A percentile compares a stretch with the other conserved stretches of the same genome.
phyloP scores from a whole-genome alignment of 768 basidiomycete species.

The Amanita inopinata region DNA sequence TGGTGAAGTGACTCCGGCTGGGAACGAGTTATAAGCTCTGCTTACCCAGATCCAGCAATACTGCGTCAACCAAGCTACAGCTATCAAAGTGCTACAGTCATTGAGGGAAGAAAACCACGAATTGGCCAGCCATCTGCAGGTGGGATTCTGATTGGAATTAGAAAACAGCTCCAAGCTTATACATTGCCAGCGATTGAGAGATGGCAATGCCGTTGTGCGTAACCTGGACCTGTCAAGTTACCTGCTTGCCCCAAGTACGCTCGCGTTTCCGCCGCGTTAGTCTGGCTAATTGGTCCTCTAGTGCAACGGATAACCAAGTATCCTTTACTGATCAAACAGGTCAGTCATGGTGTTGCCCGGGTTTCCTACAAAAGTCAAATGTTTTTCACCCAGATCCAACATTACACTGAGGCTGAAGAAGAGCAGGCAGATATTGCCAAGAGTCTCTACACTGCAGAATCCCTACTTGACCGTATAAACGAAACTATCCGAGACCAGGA shows the following conservation, averaged over 20 bases:
- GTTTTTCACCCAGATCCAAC: slow-evolving; percentile 44
- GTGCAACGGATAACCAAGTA: slow-evolving; percentile 97
- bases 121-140: slow-evolving; percentile 59
- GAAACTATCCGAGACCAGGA: slow-evolving; percentile 84
- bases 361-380: not conserved
- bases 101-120: slow-evolving; percentile 59
- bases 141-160: slow-evolving; percentile 24
- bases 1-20: slow-evolving; percentile 33
- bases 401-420: slow-evolving; percentile 62
- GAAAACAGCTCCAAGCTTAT: not conserved
- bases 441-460: slow-evolving; percentile 58
- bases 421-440: slow-evolving; percentile 47
- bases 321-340: slow-evolving; percentile 80
- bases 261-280: not conserved
- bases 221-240: slow-evolving; percentile 88
- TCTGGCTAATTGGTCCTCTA: slow-evolving; percentile 17
- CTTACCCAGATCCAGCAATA: slow-evolving; percentile 47
- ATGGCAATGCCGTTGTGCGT: slow-evolving; percentile 59
- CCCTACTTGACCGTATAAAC: slow-evolving; percentile 73
- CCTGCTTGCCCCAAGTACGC: slow-evolving; percentile 81
- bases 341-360: slow-evolving; percentile 14
- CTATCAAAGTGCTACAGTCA: slow-evolving; percentile 68
- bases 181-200: slow-evolving; percentile 50
- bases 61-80: slow-evolving; percentile 80
- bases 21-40: not conserved